Evolutionary conservation across 2,329 filamentous ascomycete species (phyloP).

Genomic region (Trichophaea hybrida): DNA sequence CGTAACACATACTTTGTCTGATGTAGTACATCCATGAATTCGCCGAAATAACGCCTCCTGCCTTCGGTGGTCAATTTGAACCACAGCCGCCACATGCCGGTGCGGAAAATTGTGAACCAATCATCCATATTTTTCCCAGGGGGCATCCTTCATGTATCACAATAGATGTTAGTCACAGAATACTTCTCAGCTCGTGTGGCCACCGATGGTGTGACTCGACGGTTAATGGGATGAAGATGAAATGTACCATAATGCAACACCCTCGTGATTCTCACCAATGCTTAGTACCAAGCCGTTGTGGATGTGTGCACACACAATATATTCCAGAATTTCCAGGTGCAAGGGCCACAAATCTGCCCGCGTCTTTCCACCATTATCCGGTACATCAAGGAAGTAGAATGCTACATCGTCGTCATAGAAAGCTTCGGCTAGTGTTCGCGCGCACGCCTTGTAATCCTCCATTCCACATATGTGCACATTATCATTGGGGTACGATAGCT

Average conservation of each 20-base stretch:
- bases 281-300: slow-evolving; percentile 60
- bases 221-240: not conserved
- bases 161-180: slow-evolving; percentile 6
- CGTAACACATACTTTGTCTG: slow-evolving; percentile 45
- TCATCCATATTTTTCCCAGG: slow-evolving; percentile 61
- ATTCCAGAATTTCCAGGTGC: slow-evolving; percentile 63
- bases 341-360: slow-evolving; percentile 59
- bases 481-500: slow-evolving; percentile 13
- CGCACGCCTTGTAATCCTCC: slow-evolving; percentile 56
- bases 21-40: slow-evolving; percentile 62
- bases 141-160: slow-evolving; percentile 46
- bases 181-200: slow-evolving; percentile 3
- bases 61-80: slow-evolving; percentile 62
- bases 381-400: slow-evolving; percentile 58
- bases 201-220: slow-evolving; percentile 8
- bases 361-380: slow-evolving; percentile 48
- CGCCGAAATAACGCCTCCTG: slow-evolving; percentile 57
- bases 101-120: slow-evolving; percentile 55
- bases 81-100: slow-evolving; percentile 62
- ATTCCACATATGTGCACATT: slow-evolving; percentile 36
- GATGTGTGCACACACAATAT: slow-evolving; percentile 61
- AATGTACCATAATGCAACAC: slow-evolving; percentile 62
- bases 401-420: slow-evolving; percentile 63
- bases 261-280: slow-evolving; percentile 61
- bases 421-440: slow-evolving; percentile 57